Evolutionary conservation across 2,329 filamentous ascomycete species (phyloP).

Genomic region (Exophiala aquamarina): DNA sequence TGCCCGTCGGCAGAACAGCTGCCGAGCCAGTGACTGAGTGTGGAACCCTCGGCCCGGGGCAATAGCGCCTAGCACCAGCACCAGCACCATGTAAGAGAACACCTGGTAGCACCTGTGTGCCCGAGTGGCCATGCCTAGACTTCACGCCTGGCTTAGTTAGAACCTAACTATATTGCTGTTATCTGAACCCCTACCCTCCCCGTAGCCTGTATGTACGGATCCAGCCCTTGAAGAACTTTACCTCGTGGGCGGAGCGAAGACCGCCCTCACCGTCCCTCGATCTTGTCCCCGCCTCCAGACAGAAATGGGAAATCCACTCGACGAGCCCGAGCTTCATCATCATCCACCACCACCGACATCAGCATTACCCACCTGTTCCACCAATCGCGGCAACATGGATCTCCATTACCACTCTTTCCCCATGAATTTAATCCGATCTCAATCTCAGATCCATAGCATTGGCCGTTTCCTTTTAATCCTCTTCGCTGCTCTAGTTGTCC

Average conservation of each 20-base stretch:
- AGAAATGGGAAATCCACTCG: not conserved
- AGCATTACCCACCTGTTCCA: not conserved
- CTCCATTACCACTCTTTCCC: constrained; percentile 11
- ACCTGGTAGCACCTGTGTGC: too few species aligned
- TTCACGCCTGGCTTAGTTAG: too few species aligned
- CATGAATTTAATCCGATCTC: constrained; percentile 6
- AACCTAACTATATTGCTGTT: too few species aligned
- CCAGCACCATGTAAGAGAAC: too few species aligned
- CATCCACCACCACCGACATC: not conserved
- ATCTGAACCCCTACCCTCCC: too few species aligned
- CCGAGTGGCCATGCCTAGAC: too few species aligned
- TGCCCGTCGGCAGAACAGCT: too few species aligned
- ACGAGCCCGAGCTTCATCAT: not conserved
- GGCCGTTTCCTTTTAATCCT: constrained; percentile 20
- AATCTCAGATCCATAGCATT: constrained; percentile 14
- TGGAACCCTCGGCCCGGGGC: too few species aligned
- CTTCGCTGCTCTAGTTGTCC: constrained; percentile 21
- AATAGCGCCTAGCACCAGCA: too few species aligned
- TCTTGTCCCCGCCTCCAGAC: constrained; percentile 21
- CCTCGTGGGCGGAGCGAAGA: constrained; percentile 19
- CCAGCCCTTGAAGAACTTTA: too few species aligned
- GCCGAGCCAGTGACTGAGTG: too few species aligned
- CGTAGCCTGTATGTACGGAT: too few species aligned
- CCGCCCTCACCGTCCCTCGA: constrained; percentile 14
- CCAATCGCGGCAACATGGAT: constrained; percentile 21